phyloP scores from a whole-genome alignment of 2,329 filamentous ascomycete species.

The Fusarium proliferatum region DNA sequence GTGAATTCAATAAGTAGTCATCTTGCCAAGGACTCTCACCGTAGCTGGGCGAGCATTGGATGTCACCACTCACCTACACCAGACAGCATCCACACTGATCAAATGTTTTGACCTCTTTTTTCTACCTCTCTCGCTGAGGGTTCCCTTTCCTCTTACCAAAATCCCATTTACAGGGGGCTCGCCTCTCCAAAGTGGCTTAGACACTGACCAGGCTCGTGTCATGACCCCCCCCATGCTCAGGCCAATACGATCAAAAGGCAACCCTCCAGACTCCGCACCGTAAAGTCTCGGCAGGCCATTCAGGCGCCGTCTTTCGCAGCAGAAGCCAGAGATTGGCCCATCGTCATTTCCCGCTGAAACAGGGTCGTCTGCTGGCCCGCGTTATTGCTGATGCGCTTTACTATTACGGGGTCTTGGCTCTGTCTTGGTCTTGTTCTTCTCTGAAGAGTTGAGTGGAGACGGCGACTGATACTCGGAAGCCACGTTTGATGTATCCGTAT shows the following conservation, averaged over 20 bases:
- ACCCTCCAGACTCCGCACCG: conserved; percentile 32
- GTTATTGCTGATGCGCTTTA: conserved; percentile 28
- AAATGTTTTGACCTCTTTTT: conserved; percentile 26
- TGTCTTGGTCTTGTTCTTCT: neutral
- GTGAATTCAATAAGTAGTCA: neutral
- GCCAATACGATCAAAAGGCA: conserved; percentile 28
- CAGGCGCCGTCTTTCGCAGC: conserved; percentile 18
- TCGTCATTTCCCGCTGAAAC: conserved; percentile 47
- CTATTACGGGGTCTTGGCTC: conserved; percentile 17
- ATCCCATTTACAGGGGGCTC: conserved; percentile 9
- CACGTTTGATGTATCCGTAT: conserved; percentile 1
- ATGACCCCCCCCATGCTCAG: conserved; percentile 17
- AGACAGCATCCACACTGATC: conserved; percentile 26
- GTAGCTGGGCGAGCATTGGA: conserved; percentile 3
- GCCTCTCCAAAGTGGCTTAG: conserved; percentile 34
- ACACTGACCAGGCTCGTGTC: conserved; percentile 37
- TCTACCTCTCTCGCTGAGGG: too few species aligned
- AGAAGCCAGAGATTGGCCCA: conserved; percentile 43
- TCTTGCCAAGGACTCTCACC: conserved; percentile 16
- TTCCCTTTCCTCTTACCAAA: neutral
- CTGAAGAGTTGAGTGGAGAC: neutral
- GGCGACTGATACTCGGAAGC: neutral
- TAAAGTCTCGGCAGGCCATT: conserved; percentile 38
- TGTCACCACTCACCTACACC: conserved; percentile 12
- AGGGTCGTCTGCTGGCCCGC: conserved; percentile 44